These are phyloP conservation scores for Gymnopus androsaceus DNA, from an alignment of 1,284 basidiomycete genomes.

Conservation along the genomic window DNA sequence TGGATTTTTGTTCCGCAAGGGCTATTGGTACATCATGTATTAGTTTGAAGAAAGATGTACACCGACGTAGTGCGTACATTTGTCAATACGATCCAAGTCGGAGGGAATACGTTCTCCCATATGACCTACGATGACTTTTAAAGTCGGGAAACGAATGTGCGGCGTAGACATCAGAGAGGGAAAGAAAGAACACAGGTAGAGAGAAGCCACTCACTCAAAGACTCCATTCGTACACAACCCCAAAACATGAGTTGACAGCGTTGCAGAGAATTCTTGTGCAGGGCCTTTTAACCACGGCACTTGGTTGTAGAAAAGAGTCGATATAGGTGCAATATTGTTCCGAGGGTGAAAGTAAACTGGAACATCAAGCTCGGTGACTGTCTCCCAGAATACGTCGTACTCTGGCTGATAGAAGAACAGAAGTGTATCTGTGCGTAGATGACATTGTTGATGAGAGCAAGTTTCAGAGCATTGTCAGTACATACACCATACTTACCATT, in stretches of 20 bases:
- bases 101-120: constrained; percentile 45
- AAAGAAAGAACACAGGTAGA: too few relatives aligned
- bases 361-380: constrained; percentile 42
- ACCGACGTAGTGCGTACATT: constrained; percentile 20
- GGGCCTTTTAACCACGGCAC: constrained; percentile 35
- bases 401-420: constrained; percentile 43
- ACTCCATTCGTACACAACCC: constrained; percentile 42
- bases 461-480: too few relatives aligned
- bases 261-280: constrained; percentile 39
- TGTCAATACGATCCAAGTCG: constrained; percentile 41
- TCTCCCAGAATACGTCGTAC: constrained; percentile 46
- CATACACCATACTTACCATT: too few relatives aligned
- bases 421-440: constrained; percentile 31
- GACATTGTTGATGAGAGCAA: too few relatives aligned
- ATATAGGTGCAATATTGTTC: constrained; percentile 26
- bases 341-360: constrained; percentile 47
- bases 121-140: constrained; percentile 44
- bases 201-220: constrained; percentile 34
- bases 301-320: constrained; percentile 31
- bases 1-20: constrained; percentile 26
- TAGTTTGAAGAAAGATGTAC: too few relatives aligned
- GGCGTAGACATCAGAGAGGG: too few relatives aligned
- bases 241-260: constrained; percentile 41
- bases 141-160: constrained; percentile 44
- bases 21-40: neutral